phyloP scores from a whole-genome alignment of 768 basidiomycete genomes.

The Russula sp. region DNA sequence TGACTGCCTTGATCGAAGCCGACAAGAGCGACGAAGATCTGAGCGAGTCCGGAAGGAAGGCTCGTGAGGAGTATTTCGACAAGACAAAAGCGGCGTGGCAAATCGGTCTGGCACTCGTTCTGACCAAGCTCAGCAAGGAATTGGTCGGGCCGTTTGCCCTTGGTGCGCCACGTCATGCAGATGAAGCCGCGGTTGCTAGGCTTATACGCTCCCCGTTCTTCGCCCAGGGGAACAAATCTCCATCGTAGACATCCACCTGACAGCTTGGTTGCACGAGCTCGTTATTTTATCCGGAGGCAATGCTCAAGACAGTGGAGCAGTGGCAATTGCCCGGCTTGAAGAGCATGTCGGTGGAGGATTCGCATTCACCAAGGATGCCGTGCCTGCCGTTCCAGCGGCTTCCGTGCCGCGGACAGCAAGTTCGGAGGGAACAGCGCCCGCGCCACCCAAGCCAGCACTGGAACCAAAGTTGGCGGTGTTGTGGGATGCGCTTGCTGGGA shows the following conservation, averaged over 20 bases:
- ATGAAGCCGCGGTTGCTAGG: neutral
- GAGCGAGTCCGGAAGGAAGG: slow-evolving; percentile 34
- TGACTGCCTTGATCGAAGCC: slow-evolving; percentile 44
- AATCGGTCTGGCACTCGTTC: slow-evolving; percentile 38
- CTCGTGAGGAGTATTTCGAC: slow-evolving; percentile 46
- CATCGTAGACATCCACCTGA: slow-evolving; percentile 74
- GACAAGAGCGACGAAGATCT: slow-evolving; percentile 38
- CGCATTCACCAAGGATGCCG: slow-evolving; percentile 31
- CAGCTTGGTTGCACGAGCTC: slow-evolving; percentile 65
- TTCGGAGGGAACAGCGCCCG: slow-evolving; percentile 2
- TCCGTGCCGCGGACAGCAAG: slow-evolving; percentile 23
- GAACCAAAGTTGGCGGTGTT: slow-evolving; percentile 47
- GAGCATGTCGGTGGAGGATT: slow-evolving; percentile 44
- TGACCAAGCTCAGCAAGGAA: slow-evolving; percentile 48
- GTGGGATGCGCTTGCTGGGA: slow-evolving; percentile 61
- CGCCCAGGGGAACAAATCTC: slow-evolving; percentile 75
- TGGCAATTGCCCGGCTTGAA: slow-evolving; percentile 47
- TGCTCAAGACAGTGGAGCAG: slow-evolving; percentile 44
- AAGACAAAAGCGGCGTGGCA: slow-evolving; percentile 52
- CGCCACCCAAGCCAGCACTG: slow-evolving; percentile 11
- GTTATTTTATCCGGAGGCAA: slow-evolving; percentile 52
- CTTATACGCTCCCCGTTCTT: neutral
- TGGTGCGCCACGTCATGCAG: slow-evolving; percentile 39
- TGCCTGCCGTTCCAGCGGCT: slow-evolving; percentile 5
- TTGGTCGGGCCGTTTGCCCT: slow-evolving; percentile 59